phyloP scores from a whole-genome alignment of 768 basidiomycete species.

The Wakefieldia striispora region DNA sequence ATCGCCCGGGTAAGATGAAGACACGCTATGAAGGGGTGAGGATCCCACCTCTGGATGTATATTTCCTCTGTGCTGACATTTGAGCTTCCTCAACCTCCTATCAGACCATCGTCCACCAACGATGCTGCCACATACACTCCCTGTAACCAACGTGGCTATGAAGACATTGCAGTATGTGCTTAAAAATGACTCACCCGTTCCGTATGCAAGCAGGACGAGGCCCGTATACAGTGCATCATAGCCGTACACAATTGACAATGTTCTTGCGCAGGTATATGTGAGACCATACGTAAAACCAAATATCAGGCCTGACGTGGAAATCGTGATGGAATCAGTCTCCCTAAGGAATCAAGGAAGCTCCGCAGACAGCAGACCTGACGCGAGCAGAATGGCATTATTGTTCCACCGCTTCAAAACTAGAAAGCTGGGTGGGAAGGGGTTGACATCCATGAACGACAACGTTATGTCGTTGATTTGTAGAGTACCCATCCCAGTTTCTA shows the following conservation, averaged over 20 bases:
- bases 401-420: conserved; percentile 60
- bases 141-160: conserved; percentile 20
- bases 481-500: conserved; percentile 7
- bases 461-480: conserved; percentile 38
- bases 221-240: conserved; percentile 74
- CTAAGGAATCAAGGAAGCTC: background rate
- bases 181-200: conserved; percentile 47
- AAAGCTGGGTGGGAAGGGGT: conserved; percentile 62
- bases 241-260: conserved; percentile 58
- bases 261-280: conserved; percentile 71
- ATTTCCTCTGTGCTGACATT: conserved; percentile 41
- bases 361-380: conserved; percentile 18
- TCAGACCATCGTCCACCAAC: conserved; percentile 62
- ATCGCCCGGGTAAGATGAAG: background rate
- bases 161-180: background rate
- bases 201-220: conserved; percentile 71
- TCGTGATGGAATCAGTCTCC: background rate
- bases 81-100: conserved; percentile 38
- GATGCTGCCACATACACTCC: conserved; percentile 52
- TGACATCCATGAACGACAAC: conserved; percentile 65
- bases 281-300: conserved; percentile 73
- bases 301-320: conserved; percentile 49
- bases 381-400: conserved; percentile 59
- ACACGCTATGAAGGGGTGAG: background rate
- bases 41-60: conserved; percentile 61